A percentile compares a stretch with the other conserved stretches of the same genome.
These are phyloP conservation scores for Hemileccinum impolitum DNA, from an alignment of 768 basidiomycete species.

Conservation along the genomic window DNA sequence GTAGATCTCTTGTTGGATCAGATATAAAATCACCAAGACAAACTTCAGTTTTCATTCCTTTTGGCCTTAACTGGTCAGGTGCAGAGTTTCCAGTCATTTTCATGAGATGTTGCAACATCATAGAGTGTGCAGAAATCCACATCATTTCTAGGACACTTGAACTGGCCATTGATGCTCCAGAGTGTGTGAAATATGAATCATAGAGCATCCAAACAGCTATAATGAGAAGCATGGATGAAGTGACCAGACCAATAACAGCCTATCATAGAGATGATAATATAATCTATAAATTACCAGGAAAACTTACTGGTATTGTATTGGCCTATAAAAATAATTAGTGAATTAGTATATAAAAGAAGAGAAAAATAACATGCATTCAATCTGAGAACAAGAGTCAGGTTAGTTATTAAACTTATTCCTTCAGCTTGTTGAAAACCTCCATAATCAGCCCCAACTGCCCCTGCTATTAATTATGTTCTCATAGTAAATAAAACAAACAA, in stretches of 20 bases:
- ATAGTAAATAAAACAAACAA: not conserved
- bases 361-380: not conserved
- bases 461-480: not conserved
- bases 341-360: not conserved
- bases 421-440: not conserved
- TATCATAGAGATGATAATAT: not conserved
- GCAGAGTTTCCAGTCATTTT: not conserved
- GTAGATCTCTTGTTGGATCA: not conserved
- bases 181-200: not conserved
- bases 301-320: not conserved
- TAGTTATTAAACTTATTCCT: not conserved
- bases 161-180: not conserved
- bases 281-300: not conserved
- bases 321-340: not conserved
- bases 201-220: not conserved
- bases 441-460: not conserved
- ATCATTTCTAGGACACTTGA: not conserved
- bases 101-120: not conserved
- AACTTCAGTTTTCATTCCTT: not conserved
- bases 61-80: not conserved
- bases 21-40: not conserved
- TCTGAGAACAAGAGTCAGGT: not conserved
- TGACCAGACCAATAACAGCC: not conserved
- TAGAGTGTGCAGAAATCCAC: slow-evolving; percentile 1
- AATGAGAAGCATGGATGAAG: not conserved